Evolutionary conservation across 345 rosid genomes (phyloP).

Genomic region (Brassica incana): DNA sequence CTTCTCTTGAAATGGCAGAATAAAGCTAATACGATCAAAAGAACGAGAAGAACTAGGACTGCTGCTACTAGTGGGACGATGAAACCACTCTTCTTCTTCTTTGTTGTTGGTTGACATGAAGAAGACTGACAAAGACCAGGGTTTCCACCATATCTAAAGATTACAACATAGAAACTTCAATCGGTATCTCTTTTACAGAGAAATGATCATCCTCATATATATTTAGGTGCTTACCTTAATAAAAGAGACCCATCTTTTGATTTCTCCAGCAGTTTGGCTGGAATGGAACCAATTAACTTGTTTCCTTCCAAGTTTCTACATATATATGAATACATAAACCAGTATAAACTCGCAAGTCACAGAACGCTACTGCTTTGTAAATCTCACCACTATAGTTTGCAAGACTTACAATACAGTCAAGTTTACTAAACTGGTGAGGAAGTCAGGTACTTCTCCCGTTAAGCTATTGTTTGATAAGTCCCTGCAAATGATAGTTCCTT

Average conservation of each 20-base stretch:
- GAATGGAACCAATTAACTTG: constrained; percentile 42
- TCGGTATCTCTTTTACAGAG: not conserved
- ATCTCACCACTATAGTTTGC: not conserved
- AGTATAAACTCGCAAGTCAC: not conserved
- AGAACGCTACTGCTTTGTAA: not conserved
- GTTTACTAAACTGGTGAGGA: constrained; percentile 10
- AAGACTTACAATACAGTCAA: constrained; percentile 33
- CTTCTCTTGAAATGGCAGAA: constrained; percentile 8
- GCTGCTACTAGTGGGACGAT: constrained; percentile 16
- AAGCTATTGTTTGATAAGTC: constrained; percentile 50
- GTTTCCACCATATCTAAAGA: constrained; percentile 7
- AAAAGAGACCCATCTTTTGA: constrained; percentile 21
- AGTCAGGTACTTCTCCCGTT: constrained; percentile 39
- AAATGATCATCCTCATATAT: not conserved
- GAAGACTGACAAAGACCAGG: constrained; percentile 12
- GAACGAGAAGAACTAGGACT: not conserved
- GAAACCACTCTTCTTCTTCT: constrained; percentile 15
- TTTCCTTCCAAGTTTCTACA: constrained; percentile 50
- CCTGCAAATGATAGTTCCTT: constrained; percentile 35
- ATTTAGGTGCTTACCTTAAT: not conserved
- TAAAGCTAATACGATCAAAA: not conserved
- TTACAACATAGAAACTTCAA: not conserved
- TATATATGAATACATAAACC: not conserved
- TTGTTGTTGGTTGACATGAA: constrained; percentile 7
- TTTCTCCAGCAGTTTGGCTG: constrained; percentile 39